A percentile compares a stretch with the other conserved stretches of the same genome.
These are phyloP conservation scores for Pythium volutum DNA, from an alignment of 352 stramenopile genomes.

Conservation along the genomic window DNA sequence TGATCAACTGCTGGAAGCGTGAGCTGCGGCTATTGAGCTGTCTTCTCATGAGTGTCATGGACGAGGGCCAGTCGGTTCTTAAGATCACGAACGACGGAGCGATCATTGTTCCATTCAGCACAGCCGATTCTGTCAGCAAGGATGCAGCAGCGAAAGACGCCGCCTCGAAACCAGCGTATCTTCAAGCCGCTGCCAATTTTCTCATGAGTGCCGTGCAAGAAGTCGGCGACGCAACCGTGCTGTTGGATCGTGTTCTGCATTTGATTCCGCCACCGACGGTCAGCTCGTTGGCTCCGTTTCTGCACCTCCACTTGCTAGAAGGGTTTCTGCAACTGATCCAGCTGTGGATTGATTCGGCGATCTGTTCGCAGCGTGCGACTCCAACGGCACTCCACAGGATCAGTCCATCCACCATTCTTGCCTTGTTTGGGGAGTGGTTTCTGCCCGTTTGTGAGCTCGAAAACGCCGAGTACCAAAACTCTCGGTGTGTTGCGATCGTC, in stretches of 20 bases:
- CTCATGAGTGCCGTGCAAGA: conserved; percentile 59
- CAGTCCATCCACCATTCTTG: conserved; percentile 76
- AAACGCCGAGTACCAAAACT: conserved; percentile 66
- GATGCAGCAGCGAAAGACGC: conserved; percentile 31
- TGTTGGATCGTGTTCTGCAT: conserved; percentile 80
- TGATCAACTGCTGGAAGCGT: conserved; percentile 84
- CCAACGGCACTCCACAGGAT: conserved; percentile 66
- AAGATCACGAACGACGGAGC: conserved; percentile 65
- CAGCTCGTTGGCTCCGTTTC: conserved; percentile 49
- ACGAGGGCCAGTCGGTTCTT: conserved; percentile 65
- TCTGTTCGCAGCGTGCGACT: conserved; percentile 49
- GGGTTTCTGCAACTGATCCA: conserved; percentile 71
- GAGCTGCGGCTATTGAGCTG: conserved; percentile 80
- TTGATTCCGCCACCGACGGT: conserved; percentile 72
- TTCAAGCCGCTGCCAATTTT: conserved; percentile 70
- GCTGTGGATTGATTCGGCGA: conserved; percentile 80
- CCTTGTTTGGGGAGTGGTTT: conserved; percentile 87
- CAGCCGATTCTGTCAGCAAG: conserved; percentile 18
- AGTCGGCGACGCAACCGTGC: conserved; percentile 58
- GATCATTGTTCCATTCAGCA: conserved; percentile 44
- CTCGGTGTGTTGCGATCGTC: conserved; percentile 71
- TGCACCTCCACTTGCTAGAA: conserved; percentile 75
- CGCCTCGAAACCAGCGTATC: conserved; percentile 52
- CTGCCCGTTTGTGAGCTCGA: conserved; percentile 79
- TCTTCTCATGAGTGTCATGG: conserved; percentile 77